phyloP scores from a whole-genome alignment of 2,329 filamentous ascomycete species.

The Bipolaris cookei region DNA sequence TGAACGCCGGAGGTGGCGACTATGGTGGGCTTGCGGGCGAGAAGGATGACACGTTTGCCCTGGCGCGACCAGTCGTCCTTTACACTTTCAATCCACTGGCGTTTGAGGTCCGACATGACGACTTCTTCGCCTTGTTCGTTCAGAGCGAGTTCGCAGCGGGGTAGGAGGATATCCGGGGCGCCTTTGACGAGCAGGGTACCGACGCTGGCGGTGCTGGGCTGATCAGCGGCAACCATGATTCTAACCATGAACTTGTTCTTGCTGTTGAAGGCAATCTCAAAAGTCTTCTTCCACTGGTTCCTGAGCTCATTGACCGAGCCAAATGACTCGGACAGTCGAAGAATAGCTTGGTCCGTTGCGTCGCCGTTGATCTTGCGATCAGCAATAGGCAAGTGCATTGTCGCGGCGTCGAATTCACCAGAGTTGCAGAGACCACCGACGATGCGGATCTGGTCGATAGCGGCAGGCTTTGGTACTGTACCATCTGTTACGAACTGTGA shows the following conservation, averaged over 20 bases:
- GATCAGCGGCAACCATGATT: slow-evolving; percentile 56
- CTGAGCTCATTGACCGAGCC: slow-evolving; percentile 66
- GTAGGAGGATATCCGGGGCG: slow-evolving; percentile 74
- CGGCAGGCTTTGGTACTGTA: slow-evolving; percentile 44
- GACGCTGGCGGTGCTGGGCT: slow-evolving; percentile 37
- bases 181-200: slow-evolving; percentile 75
- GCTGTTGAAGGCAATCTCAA: slow-evolving; percentile 72
- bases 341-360: slow-evolving; percentile 76
- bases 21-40: slow-evolving; percentile 66
- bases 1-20: slow-evolving; percentile 54
- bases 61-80: slow-evolving; percentile 73
- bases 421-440: slow-evolving; percentile 74
- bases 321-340: slow-evolving; percentile 73
- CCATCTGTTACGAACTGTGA: slow-evolving; percentile 29
- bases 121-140: slow-evolving; percentile 60
- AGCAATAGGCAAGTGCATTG: slow-evolving; percentile 63
- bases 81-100: slow-evolving; percentile 59
- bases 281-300: slow-evolving; percentile 68
- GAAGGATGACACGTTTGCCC: slow-evolving; percentile 70
- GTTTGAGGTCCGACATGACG: slow-evolving; percentile 56
- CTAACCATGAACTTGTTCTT: slow-evolving; percentile 85
- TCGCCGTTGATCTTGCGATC: slow-evolving; percentile 74
- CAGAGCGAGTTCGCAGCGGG: slow-evolving; percentile 65
- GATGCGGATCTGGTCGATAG: slow-evolving; percentile 62
- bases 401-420: slow-evolving; percentile 74